These are phyloP conservation scores for Elsinoe arachidis DNA, from an alignment of 2,329 filamentous ascomycete species.

Conservation along the genomic window DNA sequence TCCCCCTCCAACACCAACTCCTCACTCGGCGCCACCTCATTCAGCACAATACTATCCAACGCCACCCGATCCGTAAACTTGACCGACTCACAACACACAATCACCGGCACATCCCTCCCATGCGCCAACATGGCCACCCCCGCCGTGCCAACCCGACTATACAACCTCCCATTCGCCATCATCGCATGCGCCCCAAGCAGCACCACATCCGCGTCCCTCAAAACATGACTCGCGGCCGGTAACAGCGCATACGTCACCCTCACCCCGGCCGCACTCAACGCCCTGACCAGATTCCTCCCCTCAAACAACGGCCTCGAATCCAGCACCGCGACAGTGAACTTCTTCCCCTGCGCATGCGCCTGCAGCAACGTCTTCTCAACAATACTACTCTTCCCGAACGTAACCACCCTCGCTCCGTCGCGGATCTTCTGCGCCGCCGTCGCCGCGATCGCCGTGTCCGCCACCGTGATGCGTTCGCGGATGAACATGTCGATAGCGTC, in stretches of 20 bases:
- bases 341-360: slow-evolving; percentile 60
- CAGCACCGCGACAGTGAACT: slow-evolving; percentile 75
- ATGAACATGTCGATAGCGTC: slow-evolving; percentile 83
- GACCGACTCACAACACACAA: slow-evolving; percentile 86
- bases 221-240: slow-evolving; percentile 64
- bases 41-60: slow-evolving; percentile 85
- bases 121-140: slow-evolving; percentile 77
- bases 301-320: slow-evolving; percentile 67
- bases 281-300: slow-evolving; percentile 62
- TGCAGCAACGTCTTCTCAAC: slow-evolving; percentile 73
- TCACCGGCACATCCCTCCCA: slow-evolving; percentile 66
- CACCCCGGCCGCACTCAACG: slow-evolving; percentile 60
- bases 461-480: slow-evolving; percentile 77
- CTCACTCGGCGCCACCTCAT: slow-evolving; percentile 77
- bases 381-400: slow-evolving; percentile 76
- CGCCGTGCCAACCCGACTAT: slow-evolving; percentile 78
- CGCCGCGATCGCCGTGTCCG: slow-evolving; percentile 74
- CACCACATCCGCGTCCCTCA: slow-evolving; percentile 63
- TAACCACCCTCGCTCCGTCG: slow-evolving; percentile 73
- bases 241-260: slow-evolving; percentile 75
- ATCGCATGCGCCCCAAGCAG: slow-evolving; percentile 87
- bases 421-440: slow-evolving; percentile 67
- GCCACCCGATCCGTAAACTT: slow-evolving; percentile 90
- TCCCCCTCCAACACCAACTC: slow-evolving; percentile 40
- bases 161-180: slow-evolving; percentile 88